Percentiles rank a stretch among this genome's conserved stretches.
These are phyloP conservation scores for Trebouxia sp. DNA, from an alignment of 139 green algal genomes.

Conservation along the genomic window DNA sequence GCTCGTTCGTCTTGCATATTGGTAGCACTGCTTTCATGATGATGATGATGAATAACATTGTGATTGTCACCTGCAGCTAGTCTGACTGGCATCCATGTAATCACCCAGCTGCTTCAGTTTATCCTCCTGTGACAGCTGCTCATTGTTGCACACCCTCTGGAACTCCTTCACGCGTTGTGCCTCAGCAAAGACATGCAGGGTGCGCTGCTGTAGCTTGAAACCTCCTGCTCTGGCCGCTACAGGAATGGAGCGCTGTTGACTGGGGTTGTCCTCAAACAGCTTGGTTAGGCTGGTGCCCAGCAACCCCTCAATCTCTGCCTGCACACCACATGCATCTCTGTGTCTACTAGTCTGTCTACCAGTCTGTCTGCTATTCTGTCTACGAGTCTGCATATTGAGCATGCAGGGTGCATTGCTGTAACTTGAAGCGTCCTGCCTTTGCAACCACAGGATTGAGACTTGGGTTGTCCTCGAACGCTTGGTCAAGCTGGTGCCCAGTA, in stretches of 20 bases:
- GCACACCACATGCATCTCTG: too few species aligned
- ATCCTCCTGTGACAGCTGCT: constrained; percentile 28
- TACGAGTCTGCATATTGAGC: too few species aligned
- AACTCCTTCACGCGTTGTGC: constrained; percentile 78
- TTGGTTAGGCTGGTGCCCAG: constrained; percentile 55
- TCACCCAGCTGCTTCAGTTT: constrained; percentile 66
- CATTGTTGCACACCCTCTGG: constrained; percentile 57
- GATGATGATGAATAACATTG: too few species aligned
- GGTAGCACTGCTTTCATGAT: too few species aligned
- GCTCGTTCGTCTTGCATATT: too few species aligned
- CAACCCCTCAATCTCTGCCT: constrained; percentile 60
- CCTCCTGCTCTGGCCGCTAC: constrained; percentile 38
- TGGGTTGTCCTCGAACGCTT: not conserved
- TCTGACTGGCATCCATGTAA: constrained; percentile 89
- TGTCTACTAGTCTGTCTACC: too few species aligned
- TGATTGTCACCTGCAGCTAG: constrained; percentile 70
- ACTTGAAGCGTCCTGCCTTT: too few species aligned
- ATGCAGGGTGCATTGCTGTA: not conserved
- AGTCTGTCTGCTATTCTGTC: too few species aligned
- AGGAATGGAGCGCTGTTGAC: constrained; percentile 49
- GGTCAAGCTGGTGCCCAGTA: not conserved
- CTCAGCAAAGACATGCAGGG: constrained; percentile 86
- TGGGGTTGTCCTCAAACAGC: constrained; percentile 60
- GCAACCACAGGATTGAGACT: too few species aligned
- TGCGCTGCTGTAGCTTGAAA: constrained; percentile 75